phyloP scores from a whole-genome alignment of 2,329 filamentous ascomycete genomes.

The Botrytis pseudocinerea region DNA sequence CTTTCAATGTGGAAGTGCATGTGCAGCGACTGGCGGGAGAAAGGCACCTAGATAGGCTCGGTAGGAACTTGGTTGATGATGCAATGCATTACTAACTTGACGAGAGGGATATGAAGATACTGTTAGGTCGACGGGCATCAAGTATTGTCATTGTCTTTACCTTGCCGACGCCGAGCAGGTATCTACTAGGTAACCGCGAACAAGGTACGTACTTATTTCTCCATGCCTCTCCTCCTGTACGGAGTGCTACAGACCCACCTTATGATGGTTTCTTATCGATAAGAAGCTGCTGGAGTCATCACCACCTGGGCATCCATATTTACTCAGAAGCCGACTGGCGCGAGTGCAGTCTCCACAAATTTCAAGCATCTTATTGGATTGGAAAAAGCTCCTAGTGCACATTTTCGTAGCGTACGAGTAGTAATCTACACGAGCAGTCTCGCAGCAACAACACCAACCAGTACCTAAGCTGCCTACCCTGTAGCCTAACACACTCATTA shows the following conservation, averaged over 20 bases:
- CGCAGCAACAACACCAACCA: not conserved
- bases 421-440: no score
- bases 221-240: not conserved
- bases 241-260: not conserved
- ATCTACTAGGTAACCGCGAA: not conserved
- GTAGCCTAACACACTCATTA: not conserved
- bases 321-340: not conserved
- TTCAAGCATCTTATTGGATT: not conserved
- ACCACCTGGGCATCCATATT: not conserved
- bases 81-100: not conserved
- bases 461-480: not conserved
- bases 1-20: slow-evolving; percentile 1
- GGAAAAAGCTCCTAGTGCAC: not conserved
- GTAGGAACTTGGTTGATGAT: not conserved
- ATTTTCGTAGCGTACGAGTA: not conserved
- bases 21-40: not conserved
- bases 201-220: not conserved
- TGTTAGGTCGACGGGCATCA: not conserved
- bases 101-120: not conserved
- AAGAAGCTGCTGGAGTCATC: not conserved
- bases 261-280: slow-evolving; percentile 4
- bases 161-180: not conserved
- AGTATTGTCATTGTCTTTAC: not conserved
- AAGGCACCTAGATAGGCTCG: not conserved
- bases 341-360: not conserved